Evolutionary conservation across 164 flowering plant species (phyloP).

Genomic region (Buxus sempervirens): DNA sequence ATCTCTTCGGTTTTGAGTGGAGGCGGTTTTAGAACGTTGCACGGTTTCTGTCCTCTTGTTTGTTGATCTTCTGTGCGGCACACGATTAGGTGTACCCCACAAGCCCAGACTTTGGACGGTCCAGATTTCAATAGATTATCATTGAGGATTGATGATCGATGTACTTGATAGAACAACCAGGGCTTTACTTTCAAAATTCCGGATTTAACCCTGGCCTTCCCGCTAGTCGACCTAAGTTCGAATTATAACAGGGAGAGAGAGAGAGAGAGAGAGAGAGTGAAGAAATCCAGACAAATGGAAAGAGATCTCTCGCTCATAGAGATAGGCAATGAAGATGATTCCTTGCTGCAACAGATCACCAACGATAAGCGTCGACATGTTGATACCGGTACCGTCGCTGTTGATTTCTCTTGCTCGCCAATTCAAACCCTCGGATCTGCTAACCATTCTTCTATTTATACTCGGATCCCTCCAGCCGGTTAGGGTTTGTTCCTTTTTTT

Average conservation of each 20-base stretch:
- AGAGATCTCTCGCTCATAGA: constrained; percentile 38
- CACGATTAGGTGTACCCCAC: too few species aligned
- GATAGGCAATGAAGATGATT: constrained; percentile 41
- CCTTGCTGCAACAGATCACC: constrained; percentile 25
- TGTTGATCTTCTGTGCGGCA: too few species aligned
- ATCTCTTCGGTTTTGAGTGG: too few species aligned
- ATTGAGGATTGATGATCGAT: too few species aligned
- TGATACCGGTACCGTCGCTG: not conserved
- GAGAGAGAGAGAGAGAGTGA: not conserved
- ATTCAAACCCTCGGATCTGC: constrained; percentile 29
- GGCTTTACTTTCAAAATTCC: not conserved
- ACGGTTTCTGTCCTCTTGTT: constrained; percentile 11
- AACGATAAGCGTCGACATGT: constrained; percentile 1
- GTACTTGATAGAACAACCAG: too few species aligned
- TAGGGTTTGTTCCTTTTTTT: constrained; percentile 14
- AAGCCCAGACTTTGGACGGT: too few species aligned
- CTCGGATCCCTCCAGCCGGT: constrained; percentile 19
- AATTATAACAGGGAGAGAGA: not conserved
- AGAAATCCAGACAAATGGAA: constrained; percentile 27
- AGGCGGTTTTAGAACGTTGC: constrained; percentile 8
- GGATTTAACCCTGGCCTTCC: not conserved
- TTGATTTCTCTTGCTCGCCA: constrained; percentile 39
- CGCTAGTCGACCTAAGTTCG: not conserved
- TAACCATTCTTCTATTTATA: constrained; percentile 2
- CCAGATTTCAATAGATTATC: too few species aligned